Evolutionary conservation across 2,329 filamentous ascomycete species (phyloP).

Genomic region (Cadophora sp.): DNA sequence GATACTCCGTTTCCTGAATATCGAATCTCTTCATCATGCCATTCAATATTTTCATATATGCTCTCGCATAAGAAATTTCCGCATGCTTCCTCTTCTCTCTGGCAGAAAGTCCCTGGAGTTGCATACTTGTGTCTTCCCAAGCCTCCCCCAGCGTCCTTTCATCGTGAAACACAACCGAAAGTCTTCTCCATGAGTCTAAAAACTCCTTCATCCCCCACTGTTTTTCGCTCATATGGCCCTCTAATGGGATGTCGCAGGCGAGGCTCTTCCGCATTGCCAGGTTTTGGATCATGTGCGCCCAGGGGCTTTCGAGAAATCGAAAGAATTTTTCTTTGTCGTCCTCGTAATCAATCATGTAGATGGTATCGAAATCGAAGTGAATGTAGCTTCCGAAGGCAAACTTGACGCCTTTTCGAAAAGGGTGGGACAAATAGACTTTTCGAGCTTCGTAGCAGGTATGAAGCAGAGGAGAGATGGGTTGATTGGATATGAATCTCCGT

Average conservation of each 20-base stretch:
- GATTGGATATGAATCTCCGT: constrained; percentile 16
- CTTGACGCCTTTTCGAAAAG: background rate
- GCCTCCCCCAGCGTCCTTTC: background rate
- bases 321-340: background rate
- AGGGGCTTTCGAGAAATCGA: background rate
- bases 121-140: background rate
- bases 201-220: background rate
- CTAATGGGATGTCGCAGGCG: background rate
- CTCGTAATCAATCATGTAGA: background rate
- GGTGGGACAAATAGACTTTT: background rate
- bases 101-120: background rate
- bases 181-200: background rate
- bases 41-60: background rate
- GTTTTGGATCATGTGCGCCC: background rate
- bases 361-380: background rate
- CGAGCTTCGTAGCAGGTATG: background rate
- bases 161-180: constrained; percentile 1
- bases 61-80: constrained; percentile 1
- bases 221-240: background rate
- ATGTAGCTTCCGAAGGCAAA: constrained; percentile 13
- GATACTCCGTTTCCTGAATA: background rate
- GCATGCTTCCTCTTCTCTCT: constrained; percentile 5
- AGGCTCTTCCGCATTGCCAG: constrained; percentile 1
- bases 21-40: background rate
- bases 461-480: background rate